phyloP scores from a whole-genome alignment of 305 asterid genomes.

The Fraxinus greggii region DNA sequence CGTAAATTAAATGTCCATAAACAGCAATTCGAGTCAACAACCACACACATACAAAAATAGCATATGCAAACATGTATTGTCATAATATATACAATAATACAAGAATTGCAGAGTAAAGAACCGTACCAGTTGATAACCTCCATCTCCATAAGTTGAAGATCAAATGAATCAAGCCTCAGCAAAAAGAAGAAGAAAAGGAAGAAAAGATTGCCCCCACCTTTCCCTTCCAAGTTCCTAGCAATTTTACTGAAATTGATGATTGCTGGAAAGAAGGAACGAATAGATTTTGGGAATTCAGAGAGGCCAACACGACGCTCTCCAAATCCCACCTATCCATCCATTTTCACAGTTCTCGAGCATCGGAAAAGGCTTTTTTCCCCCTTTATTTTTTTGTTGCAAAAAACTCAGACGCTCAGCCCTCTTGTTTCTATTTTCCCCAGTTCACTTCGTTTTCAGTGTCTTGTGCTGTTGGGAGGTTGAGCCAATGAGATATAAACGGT shows the following conservation, averaged over 20 bases:
- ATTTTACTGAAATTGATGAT: background rate
- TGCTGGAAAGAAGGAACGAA: background rate
- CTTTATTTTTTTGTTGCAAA: background rate
- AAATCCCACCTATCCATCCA: conserved; percentile 69
- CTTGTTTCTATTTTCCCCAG: conserved; percentile 11
- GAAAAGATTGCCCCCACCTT: conserved; percentile 14
- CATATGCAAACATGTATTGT: background rate
- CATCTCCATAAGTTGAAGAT: conserved; percentile 24
- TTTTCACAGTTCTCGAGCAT: conserved; percentile 57
- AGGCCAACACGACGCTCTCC: conserved; percentile 82
- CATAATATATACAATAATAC: background rate
- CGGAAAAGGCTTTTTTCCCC: conserved; percentile 17
- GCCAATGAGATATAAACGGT: conserved; percentile 22
- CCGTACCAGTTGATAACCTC: conserved; percentile 18
- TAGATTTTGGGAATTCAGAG: conserved; percentile 60
- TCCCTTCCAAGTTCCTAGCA: background rate
- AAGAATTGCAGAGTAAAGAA: background rate
- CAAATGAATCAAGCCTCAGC: conserved; percentile 24
- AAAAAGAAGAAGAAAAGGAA: background rate
- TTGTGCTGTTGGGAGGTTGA: conserved; percentile 15
- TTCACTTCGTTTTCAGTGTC: conserved; percentile 18
- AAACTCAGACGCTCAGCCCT: background rate
- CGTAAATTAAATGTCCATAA: background rate
- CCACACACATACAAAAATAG: background rate
- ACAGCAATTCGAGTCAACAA: background rate